Evolutionary conservation across 352 stramenopile species (phyloP).

Genomic region (Phytophthora cryptogea): DNA sequence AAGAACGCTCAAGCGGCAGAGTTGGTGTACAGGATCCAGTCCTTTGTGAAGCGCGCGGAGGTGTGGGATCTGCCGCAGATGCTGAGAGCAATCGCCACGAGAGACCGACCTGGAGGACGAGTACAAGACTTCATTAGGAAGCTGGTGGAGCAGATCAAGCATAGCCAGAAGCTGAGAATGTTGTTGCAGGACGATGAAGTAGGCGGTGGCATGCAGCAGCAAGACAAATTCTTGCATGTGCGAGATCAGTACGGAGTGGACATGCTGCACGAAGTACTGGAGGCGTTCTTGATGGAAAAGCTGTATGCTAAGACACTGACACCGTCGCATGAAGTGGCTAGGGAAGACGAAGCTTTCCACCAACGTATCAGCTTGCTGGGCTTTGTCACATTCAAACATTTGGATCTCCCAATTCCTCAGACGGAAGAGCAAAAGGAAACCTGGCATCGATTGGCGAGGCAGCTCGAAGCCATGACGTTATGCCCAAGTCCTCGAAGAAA

Average conservation of each 20-base stretch:
- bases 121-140: slow-evolving; percentile 73
- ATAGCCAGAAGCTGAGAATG: slow-evolving; percentile 31
- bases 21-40: slow-evolving; percentile 81
- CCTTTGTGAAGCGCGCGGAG: slow-evolving; percentile 69
- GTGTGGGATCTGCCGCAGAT: slow-evolving; percentile 62
- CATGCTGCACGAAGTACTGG: slow-evolving; percentile 70
- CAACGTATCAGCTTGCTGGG: slow-evolving; percentile 68
- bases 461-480: slow-evolving; percentile 50
- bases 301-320: slow-evolving; percentile 75
- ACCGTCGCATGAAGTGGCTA: slow-evolving; percentile 41
- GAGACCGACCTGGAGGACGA: slow-evolving; percentile 52
- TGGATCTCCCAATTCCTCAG: slow-evolving; percentile 74
- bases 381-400: slow-evolving; percentile 86
- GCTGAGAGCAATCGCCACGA: slow-evolving; percentile 38
- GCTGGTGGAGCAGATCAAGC: slow-evolving; percentile 62
- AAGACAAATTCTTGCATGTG: slow-evolving; percentile 36
- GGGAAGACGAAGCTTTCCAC: slow-evolving; percentile 61
- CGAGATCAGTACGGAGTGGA: slow-evolving; percentile 46
- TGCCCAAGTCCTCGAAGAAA: slow-evolving; percentile 84
- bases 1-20: slow-evolving; percentile 68
- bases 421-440: slow-evolving; percentile 36
- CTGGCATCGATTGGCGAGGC: slow-evolving; percentile 49
- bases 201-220: neutral
- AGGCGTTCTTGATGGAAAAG: slow-evolving; percentile 93
- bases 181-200: slow-evolving; percentile 32